Conservation (phyloP, 2,329 filamentous ascomycete genomes). For the Aspergillus sp. region DNA sequence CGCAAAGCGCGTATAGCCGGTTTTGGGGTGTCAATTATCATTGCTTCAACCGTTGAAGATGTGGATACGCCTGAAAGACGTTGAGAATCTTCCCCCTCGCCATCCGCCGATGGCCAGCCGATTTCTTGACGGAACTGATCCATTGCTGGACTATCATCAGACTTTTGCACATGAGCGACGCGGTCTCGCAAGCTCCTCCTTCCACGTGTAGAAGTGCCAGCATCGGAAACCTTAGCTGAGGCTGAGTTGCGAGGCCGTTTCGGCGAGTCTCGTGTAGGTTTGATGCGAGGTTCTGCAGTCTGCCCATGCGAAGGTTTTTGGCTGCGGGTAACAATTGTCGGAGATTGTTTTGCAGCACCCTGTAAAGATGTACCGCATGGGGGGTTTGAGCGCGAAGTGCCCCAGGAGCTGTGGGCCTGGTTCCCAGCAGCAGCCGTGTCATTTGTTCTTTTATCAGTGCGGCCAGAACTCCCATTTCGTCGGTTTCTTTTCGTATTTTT, state of each 20-base stretch:
- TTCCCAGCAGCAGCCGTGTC: background rate
- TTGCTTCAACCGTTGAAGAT: conserved; percentile 56
- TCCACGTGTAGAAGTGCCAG: conserved; percentile 26
- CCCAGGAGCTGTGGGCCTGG: conserved; percentile 1
- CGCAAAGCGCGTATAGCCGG: conserved; percentile 49
- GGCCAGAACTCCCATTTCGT: conserved; percentile 24
- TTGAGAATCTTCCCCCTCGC: conserved; percentile 29
- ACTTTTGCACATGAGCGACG: conserved; percentile 28
- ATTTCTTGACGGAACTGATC: conserved; percentile 52
- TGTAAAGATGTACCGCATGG: conserved; percentile 25
- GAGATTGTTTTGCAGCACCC: conserved; percentile 19
- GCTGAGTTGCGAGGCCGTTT: conserved; percentile 3
- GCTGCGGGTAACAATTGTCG: conserved; percentile 2
- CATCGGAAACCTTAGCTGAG: conserved; percentile 15
- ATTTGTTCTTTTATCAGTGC: background rate
- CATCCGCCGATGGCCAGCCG: conserved; percentile 47
- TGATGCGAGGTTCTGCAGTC: conserved; percentile 1
- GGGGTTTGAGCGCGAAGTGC: background rate
- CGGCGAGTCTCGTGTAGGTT: background rate
- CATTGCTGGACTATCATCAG: conserved; percentile 38
- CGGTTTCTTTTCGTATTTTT: conserved; percentile 13
- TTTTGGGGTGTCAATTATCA: conserved; percentile 53
- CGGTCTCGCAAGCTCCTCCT: conserved; percentile 36
- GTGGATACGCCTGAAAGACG: conserved; percentile 53
- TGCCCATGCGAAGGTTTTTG: conserved; percentile 4